These are phyloP conservation scores for Macrophomina pseudophaseolina DNA, from an alignment of 2,329 filamentous ascomycete species.

Conservation along the genomic window DNA sequence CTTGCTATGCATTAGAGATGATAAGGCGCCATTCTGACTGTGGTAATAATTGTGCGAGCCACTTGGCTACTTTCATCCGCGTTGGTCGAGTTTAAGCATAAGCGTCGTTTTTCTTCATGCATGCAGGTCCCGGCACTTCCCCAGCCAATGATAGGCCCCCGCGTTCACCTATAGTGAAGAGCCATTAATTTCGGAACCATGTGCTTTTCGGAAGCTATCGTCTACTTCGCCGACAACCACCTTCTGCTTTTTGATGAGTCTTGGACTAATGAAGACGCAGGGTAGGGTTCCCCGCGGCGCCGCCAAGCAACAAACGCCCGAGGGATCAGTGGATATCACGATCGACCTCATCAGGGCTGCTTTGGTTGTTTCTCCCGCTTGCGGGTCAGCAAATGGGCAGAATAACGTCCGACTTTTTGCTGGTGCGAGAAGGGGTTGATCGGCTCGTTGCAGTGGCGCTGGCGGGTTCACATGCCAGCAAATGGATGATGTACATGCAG, in stretches of 20 bases:
- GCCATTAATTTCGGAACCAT: background rate
- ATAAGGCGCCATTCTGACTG: background rate
- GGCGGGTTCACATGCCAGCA: background rate
- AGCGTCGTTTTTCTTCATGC: background rate
- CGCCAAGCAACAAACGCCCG: background rate
- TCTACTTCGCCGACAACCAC: background rate
- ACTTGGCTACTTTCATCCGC: no score
- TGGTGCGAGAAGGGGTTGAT: no score
- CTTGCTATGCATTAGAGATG: background rate
- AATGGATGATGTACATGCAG: background rate
- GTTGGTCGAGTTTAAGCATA: background rate
- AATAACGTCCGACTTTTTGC: constrained; percentile 5
- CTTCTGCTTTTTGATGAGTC: background rate
- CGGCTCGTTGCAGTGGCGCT: background rate
- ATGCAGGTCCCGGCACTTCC: constrained; percentile 1
- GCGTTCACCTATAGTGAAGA: background rate
- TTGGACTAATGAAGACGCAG: background rate
- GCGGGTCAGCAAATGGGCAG: background rate
- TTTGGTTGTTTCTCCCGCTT: background rate
- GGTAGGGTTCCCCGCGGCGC: constrained; percentile 15
- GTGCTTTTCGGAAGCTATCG: background rate
- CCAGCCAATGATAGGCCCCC: background rate
- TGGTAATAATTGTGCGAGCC: constrained; percentile 9
- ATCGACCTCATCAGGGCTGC: constrained; percentile 1
- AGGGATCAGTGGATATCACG: constrained; percentile 5